A percentile compares a stretch with the other conserved stretches of the same genome.
Evolutionary conservation across 495 filamentous ascomycete genomes (phyloP).

Genomic region (Hypoxylon crocopeplum): DNA sequence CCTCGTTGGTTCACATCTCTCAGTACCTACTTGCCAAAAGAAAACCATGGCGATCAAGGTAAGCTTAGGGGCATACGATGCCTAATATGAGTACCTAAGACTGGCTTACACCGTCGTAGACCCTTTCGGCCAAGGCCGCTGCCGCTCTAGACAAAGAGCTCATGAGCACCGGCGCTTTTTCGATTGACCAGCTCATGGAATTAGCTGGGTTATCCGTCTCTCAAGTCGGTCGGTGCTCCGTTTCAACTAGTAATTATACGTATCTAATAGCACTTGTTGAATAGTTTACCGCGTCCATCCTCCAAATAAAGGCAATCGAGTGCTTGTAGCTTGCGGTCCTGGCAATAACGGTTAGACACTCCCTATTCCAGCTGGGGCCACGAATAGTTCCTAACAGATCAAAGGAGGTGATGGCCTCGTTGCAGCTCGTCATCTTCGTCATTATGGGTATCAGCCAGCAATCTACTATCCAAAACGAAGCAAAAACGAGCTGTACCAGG

Average conservation of each 20-base stretch:
- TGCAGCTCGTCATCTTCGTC: slow-evolving; percentile 89
- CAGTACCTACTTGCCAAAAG: not conserved
- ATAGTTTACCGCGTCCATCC: slow-evolving; percentile 87
- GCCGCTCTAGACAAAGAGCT: slow-evolving; percentile 90
- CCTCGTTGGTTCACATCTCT: too few species aligned
- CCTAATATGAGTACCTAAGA: not conserved
- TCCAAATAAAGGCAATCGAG: slow-evolving; percentile 67
- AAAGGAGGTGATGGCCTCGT: slow-evolving; percentile 92
- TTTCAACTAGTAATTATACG: not conserved
- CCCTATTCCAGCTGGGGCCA: slow-evolving; percentile 13
- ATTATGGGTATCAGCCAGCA: slow-evolving; percentile 89
- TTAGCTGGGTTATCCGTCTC: slow-evolving; percentile 92
- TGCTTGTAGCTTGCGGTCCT: slow-evolving; percentile 91
- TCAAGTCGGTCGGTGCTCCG: slow-evolving; percentile 71
- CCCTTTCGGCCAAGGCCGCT: slow-evolving; percentile 85
- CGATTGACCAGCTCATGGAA: slow-evolving; percentile 97
- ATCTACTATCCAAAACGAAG: slow-evolving; percentile 92
- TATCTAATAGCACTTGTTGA: slow-evolving; percentile 14
- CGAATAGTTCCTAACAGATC: slow-evolving; percentile 36
- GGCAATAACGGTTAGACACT: slow-evolving; percentile 82
- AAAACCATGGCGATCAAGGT: slow-evolving; percentile 57
- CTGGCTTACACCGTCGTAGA: slow-evolving; percentile 58
- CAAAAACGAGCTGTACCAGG: slow-evolving; percentile 89
- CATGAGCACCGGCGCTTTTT: slow-evolving; percentile 91
- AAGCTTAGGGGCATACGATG: slow-evolving; percentile 14